phyloP scores from a whole-genome alignment of 257 asterid genomes.

The Przewalskia tangutica region DNA sequence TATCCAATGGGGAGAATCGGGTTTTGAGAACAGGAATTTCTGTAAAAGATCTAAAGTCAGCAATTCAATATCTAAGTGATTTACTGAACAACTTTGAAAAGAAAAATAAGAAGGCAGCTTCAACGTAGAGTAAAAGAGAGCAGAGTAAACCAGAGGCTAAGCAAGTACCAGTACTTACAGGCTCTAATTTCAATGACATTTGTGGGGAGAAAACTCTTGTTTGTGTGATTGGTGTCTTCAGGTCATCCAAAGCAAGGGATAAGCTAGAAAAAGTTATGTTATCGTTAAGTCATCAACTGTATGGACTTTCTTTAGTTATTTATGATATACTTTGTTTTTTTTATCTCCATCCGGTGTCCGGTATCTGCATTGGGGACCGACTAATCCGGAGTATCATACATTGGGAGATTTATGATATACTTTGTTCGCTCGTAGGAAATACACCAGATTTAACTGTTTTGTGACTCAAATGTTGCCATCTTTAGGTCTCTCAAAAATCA shows the following conservation, averaged over 20 bases:
- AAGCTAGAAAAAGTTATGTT: constrained; percentile 50
- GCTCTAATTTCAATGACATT: constrained; percentile 49
- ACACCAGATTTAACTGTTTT: background rate
- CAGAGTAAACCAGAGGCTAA: constrained; percentile 29
- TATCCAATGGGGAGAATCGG: constrained; percentile 73
- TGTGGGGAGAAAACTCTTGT: constrained; percentile 67
- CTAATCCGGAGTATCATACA: too few relatives aligned
- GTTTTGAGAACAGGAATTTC: constrained; percentile 56
- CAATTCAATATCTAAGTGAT: constrained; percentile 58
- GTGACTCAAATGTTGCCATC: background rate
- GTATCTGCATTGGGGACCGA: too few relatives aligned
- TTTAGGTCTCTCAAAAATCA: constrained; percentile 75
- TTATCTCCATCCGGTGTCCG: too few relatives aligned
- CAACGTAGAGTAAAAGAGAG: constrained; percentile 24
- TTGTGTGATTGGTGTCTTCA: constrained; percentile 75
- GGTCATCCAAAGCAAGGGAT: constrained; percentile 50
- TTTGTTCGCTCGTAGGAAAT: background rate
- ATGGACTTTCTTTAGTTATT: background rate
- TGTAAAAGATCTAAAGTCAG: constrained; percentile 66
- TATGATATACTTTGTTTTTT: too few relatives aligned
- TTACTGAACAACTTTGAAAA: constrained; percentile 69
- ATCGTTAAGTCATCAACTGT: constrained; percentile 39
- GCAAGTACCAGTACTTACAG: constrained; percentile 46
- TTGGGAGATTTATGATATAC: too few relatives aligned
- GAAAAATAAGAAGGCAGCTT: constrained; percentile 54